phyloP scores from a whole-genome alignment of 768 basidiomycete species.

The Mycena indigotica region DNA sequence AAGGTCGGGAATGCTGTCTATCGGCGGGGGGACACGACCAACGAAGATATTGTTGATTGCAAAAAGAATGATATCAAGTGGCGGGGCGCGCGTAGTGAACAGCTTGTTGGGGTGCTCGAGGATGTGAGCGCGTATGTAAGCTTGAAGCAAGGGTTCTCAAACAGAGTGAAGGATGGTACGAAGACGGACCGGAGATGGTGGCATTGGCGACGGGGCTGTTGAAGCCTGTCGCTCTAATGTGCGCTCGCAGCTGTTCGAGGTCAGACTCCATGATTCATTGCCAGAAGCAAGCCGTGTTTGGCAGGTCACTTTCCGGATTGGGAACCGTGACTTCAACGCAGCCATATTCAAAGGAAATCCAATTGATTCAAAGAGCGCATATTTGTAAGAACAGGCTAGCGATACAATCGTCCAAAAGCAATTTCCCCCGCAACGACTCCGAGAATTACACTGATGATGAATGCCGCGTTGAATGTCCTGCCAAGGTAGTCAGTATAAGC shows the following conservation, averaged over 20 bases:
- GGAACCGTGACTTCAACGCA: background rate
- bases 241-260: slow-evolving; percentile 12
- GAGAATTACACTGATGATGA: slow-evolving; percentile 23
- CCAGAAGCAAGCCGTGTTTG: background rate
- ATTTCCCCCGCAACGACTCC: slow-evolving; percentile 23
- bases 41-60: background rate
- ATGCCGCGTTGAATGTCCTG: slow-evolving; percentile 27
- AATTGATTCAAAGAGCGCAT: too few species aligned
- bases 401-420: slow-evolving; percentile 21
- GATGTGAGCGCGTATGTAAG: slow-evolving; percentile 13
- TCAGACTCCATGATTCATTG: background rate
- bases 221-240: slow-evolving; percentile 9
- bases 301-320: background rate
- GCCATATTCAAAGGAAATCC: too few species aligned
- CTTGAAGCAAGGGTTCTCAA: slow-evolving; percentile 8
- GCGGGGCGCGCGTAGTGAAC: slow-evolving; percentile 14
- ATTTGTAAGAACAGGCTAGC: slow-evolving; percentile 1
- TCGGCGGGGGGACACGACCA: too few species aligned
- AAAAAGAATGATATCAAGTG: slow-evolving; percentile 18
- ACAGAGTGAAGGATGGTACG: background rate
- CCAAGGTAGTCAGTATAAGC: background rate
- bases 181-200: slow-evolving; percentile 9
- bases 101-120: slow-evolving; percentile 14
- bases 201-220: slow-evolving; percentile 9
- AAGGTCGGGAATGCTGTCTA: slow-evolving; percentile 16